These are phyloP conservation scores for Chaetoscypha palmicola DNA, from an alignment of 2,329 filamentous ascomycete species.

Conservation along the genomic window DNA sequence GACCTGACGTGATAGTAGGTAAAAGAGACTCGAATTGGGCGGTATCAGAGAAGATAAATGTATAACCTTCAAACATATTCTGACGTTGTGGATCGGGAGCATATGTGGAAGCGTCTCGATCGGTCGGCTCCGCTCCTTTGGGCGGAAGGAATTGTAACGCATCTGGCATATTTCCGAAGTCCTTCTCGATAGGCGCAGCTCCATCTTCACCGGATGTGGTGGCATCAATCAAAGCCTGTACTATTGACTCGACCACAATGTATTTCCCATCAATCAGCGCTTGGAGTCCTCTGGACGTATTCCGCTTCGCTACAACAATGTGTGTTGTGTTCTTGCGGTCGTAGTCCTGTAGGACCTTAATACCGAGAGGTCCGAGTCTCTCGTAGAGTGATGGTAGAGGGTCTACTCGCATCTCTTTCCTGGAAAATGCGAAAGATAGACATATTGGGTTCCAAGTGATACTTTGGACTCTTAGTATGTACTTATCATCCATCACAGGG, in stretches of 20 bases:
- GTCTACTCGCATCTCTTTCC: slow-evolving; percentile 61
- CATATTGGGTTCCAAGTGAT: slow-evolving; percentile 74
- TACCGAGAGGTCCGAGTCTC: slow-evolving; percentile 74
- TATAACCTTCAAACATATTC: slow-evolving; percentile 78
- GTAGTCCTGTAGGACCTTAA: slow-evolving; percentile 76
- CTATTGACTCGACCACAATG: slow-evolving; percentile 66
- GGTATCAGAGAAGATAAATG: slow-evolving; percentile 77
- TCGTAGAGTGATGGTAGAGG: slow-evolving; percentile 55
- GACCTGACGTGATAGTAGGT: slow-evolving; percentile 67
- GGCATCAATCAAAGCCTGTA: slow-evolving; percentile 60
- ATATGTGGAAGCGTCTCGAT: slow-evolving; percentile 58
- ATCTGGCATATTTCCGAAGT: slow-evolving; percentile 78
- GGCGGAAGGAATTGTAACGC: slow-evolving; percentile 65
- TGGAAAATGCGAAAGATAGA: slow-evolving; percentile 73
- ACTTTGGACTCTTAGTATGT: slow-evolving; percentile 35
- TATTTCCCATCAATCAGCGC: slow-evolving; percentile 74
- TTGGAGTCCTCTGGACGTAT: slow-evolving; percentile 80
- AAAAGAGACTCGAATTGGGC: slow-evolving; percentile 70
- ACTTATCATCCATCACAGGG: not conserved
- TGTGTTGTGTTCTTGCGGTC: slow-evolving; percentile 69
- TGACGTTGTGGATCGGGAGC: slow-evolving; percentile 58
- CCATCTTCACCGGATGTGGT: slow-evolving; percentile 32
- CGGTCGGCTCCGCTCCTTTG: slow-evolving; percentile 65
- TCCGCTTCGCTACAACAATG: slow-evolving; percentile 81
- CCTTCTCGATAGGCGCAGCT: slow-evolving; percentile 57